These are phyloP conservation scores for Paraphoma chrysanthemicola DNA, from an alignment of 2,329 filamentous ascomycete species.

Conservation along the genomic window DNA sequence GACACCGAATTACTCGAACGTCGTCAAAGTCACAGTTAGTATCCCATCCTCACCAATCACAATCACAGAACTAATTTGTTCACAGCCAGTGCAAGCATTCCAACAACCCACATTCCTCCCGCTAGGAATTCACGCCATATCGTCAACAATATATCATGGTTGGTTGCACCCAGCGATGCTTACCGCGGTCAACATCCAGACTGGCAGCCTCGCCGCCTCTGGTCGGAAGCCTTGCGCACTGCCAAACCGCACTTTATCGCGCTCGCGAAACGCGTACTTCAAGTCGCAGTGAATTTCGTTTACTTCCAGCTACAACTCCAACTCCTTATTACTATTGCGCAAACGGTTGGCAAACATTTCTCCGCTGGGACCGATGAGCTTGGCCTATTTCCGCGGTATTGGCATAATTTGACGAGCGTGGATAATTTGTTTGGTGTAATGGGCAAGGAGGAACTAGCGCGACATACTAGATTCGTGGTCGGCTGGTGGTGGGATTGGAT, in stretches of 20 bases:
- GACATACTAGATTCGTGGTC: background rate
- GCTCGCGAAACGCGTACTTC: background rate
- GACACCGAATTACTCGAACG: too few relatives aligned
- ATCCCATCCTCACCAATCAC: too few relatives aligned
- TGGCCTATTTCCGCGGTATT: background rate
- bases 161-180: too few relatives aligned
- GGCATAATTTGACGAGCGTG: background rate
- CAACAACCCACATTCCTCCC: background rate
- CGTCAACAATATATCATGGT: background rate
- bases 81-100: background rate
- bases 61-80: too few relatives aligned
- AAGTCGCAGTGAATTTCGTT: background rate
- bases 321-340: background rate
- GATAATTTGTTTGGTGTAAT: background rate
- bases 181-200: background rate
- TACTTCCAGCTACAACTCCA: background rate
- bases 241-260: background rate
- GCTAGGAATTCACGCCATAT: background rate
- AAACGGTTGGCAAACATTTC: background rate
- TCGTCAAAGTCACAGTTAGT: too few relatives aligned
- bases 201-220: background rate
- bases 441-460: background rate
- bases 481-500: background rate
- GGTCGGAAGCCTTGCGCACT: background rate
- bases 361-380: background rate